Evolutionary conservation across 345 rosid genomes (phyloP), one percentile per base, ranked within the genome.

Genomic region (Salix brachista): DNA sequence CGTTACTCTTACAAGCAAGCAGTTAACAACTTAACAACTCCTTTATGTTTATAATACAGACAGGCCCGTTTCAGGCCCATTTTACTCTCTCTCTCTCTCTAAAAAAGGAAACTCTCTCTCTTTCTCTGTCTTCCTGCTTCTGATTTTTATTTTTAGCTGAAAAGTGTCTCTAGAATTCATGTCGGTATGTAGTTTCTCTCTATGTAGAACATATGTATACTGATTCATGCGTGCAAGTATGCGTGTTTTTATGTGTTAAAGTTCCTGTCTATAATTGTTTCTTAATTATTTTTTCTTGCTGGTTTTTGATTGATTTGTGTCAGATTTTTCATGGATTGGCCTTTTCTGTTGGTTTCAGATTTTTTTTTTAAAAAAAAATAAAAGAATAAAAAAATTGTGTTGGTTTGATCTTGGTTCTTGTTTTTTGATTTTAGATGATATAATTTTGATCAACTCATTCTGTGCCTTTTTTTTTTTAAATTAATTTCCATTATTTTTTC

Each of bases 151-250:
- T 44, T 61, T 34, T 34, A 19, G 67, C 34, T 11, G 50, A 23
- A 75, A 37, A 65, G 64, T 58, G 73, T 71, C 67, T 52, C 61
- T n/a, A 50, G 80, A 81, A 85, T 85, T 84, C 88, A 90, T 90
- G 93, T 83, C 91, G 93, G 93, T 90, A 87, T 78, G 92, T 80
- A 18, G 69, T 54, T 74, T 56, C 77, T 66, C 17, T 66, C 41
- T 74, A 56, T 65, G 36, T 78, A 26, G 50, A 39, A 7, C 39
- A 0, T 61, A 9, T 70, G 32, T 8, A 14, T 71, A 23, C 32
- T 46, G 39, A 34, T 17, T 58, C n/a, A 14, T 67, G n/a, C 62
- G 37, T 79, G 13, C 72, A 28, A 3, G 71, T 41, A 41, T 41
- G 14, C 3, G n/a, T 76, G 8, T 37, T 46, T 10, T 71, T 76